Evolutionary conservation across 768 basidiomycete genomes (phyloP).

Genomic region (Solioccasus polychromus): DNA sequence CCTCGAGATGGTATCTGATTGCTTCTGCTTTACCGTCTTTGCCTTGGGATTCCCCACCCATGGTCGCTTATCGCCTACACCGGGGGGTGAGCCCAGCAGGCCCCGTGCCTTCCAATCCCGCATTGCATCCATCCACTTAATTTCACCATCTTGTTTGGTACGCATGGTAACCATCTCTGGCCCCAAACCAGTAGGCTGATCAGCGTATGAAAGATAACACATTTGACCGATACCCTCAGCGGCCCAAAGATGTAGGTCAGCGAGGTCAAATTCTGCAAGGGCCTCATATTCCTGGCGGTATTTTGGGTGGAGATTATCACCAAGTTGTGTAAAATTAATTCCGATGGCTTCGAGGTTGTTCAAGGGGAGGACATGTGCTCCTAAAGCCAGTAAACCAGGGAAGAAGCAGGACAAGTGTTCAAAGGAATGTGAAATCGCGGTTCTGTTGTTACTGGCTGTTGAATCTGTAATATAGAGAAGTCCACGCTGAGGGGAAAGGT

Average conservation of each 20-base stretch:
- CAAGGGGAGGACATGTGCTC: conserved; percentile 59
- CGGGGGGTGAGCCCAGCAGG: conserved; percentile 46
- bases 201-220: conserved; percentile 69
- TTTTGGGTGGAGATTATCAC: conserved; percentile 41
- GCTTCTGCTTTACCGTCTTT: conserved; percentile 14
- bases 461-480: conserved; percentile 60
- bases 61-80: conserved; percentile 37
- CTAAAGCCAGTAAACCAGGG: conserved; percentile 72
- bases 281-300: conserved; percentile 32
- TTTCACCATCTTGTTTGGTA: conserved; percentile 14
- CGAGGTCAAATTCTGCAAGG: conserved; percentile 43
- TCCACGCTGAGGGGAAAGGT: conserved; percentile 14
- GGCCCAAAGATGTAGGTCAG: conserved; percentile 68
- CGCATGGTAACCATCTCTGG: conserved; percentile 52
- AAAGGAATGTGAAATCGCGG: conserved; percentile 45
- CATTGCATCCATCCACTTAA: conserved; percentile 32
- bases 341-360: conserved; percentile 49
- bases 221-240: conserved; percentile 75
- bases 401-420: conserved; percentile 79
- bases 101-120: conserved; percentile 44
- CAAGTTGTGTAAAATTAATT: conserved; percentile 43
- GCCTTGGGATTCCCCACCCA: conserved; percentile 21
- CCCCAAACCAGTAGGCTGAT: conserved; percentile 64
- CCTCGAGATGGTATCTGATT: conserved; percentile 30
- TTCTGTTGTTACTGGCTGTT: conserved; percentile 21